Base-by-base conservation (phyloP, 1,284 basidiomycete species). In the Moniliophthora roreri region DNA sequence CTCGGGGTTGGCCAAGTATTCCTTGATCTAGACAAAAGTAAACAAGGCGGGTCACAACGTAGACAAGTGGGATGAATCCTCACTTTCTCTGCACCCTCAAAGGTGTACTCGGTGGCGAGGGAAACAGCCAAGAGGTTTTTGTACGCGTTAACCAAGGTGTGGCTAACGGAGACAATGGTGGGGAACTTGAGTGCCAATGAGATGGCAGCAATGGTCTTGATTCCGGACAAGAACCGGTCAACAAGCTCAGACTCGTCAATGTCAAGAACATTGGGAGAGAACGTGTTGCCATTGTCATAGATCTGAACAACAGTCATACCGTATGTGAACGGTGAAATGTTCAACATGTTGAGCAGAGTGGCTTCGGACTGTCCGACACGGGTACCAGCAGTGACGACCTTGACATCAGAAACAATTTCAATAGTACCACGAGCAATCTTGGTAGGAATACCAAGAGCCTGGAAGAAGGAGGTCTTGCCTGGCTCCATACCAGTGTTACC, bases 381-480 rank as follows among this genome's bases (percentile, higher is more conserved):
- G 64, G 83, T 89, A 63, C 95, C 95, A 55, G 87, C 92, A 50
- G 78, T 77, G 65, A 99, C 93, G 79, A 99, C 95, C 80, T 97
- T 89, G 70, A 99, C 90, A 70, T 98, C 96, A 62, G 87, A 86
- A 59, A 98, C 94, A 72, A 99, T 99, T 91, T 99, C 96, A 69
- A 99, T 99, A 54, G 97, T 99, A 85, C 96, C 96, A 89, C 96
- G 92, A 56, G 97, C 95, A 67, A 99, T 99, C 88, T 99, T 99
- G 77, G 96, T 99, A 50, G 97, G 96, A 74, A 99, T 95, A 83
- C 93, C 91, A 69, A 99, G 89, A 57, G 96, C 96, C 84, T 99
- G 96, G 94, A 99, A 99, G 94, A 99, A 99, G 66, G 95, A 95
- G 58, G 95, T 98, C 84, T 98, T 98, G 69, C 95, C 95, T 68